A percentile compares a stretch with the other conserved stretches of the same genome.
These are phyloP conservation scores for Solanum piurae DNA, from an alignment of 257 asterid genomes.

Conservation along the genomic window DNA sequence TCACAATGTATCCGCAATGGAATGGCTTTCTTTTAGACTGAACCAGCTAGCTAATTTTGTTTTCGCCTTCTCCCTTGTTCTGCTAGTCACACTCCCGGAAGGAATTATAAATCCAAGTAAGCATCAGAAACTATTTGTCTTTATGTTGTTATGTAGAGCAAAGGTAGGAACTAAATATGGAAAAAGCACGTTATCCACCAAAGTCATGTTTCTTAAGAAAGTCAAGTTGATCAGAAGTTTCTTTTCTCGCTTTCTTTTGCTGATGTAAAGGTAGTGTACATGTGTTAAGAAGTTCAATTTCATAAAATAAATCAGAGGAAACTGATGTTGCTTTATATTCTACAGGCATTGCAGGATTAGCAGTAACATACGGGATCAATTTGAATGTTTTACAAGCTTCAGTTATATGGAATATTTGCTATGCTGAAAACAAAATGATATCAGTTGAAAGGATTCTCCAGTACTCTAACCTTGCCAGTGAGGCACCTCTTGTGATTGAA, in stretches of 20 bases:
- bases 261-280: neutral
- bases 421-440: constrained; percentile 89
- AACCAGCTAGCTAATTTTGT: constrained; percentile 81
- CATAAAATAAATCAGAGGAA: neutral
- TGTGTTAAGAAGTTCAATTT: neutral
- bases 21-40: constrained; percentile 85
- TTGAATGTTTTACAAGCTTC: constrained; percentile 79
- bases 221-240: neutral
- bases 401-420: constrained; percentile 89
- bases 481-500: constrained; percentile 63
- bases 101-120: constrained; percentile 88
- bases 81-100: constrained; percentile 88
- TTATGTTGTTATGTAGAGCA: neutral
- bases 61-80: constrained; percentile 66
- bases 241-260: neutral
- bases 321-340: constrained; percentile 1
- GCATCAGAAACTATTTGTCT: neutral
- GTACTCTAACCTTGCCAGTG: constrained; percentile 73
- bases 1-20: constrained; percentile 89
- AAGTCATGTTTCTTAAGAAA: neutral
- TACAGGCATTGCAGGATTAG: constrained; percentile 88
- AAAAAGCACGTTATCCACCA: neutral
- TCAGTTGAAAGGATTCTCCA: constrained; percentile 88
- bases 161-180: neutral
- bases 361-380: constrained; percentile 88